These are phyloP conservation scores for Phytophthora idaei DNA, from an alignment of 352 stramenopile species.

Conservation along the genomic window DNA sequence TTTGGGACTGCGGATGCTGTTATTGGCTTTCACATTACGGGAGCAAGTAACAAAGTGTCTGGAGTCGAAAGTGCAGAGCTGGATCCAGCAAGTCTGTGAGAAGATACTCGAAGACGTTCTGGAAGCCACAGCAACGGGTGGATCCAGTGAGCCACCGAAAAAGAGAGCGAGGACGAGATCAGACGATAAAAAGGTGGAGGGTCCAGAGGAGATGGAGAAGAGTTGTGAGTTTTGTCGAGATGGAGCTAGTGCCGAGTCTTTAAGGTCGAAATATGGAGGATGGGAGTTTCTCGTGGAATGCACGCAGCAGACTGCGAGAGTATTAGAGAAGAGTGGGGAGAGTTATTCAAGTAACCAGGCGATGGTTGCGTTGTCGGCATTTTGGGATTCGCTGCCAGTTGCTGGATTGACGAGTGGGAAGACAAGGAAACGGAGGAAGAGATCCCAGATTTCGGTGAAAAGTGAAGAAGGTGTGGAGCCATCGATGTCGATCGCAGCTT, in stretches of 20 bases:
- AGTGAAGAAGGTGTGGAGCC: conserved; percentile 3
- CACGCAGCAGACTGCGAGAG: conserved; percentile 18
- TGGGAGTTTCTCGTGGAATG: conserved; percentile 36
- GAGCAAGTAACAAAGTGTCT: conserved; percentile 14
- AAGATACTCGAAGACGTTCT: conserved; percentile 49
- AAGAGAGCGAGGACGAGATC: conserved; percentile 24
- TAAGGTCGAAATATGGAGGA: conserved; percentile 20
- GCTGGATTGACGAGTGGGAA: conserved; percentile 12
- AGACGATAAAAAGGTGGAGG: conserved; percentile 2
- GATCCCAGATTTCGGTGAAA: conserved; percentile 16
- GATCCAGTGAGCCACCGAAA: conserved; percentile 1
- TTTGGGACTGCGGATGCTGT: conserved; percentile 32
- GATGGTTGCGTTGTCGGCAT: conserved; percentile 27
- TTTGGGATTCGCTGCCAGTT: conserved; percentile 26
- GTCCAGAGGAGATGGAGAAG: conserved; percentile 1
- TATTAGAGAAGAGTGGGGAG: conserved; percentile 29
- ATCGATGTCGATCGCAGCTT: conserved; percentile 17
- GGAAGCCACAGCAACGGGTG: conserved; percentile 32
- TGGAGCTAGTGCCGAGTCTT: conserved; percentile 19
- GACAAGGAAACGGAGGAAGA: conserved; percentile 17
- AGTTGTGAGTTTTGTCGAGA: conserved; percentile 36
- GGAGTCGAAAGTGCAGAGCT: conserved; percentile 20
- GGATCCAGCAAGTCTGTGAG: conserved; percentile 43
- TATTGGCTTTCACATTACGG: conserved; percentile 41
- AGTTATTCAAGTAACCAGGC: conserved; percentile 27